Evolutionary conservation across 2,329 filamentous ascomycete genomes (phyloP).

Genomic region (Juglanconis sp.): DNA sequence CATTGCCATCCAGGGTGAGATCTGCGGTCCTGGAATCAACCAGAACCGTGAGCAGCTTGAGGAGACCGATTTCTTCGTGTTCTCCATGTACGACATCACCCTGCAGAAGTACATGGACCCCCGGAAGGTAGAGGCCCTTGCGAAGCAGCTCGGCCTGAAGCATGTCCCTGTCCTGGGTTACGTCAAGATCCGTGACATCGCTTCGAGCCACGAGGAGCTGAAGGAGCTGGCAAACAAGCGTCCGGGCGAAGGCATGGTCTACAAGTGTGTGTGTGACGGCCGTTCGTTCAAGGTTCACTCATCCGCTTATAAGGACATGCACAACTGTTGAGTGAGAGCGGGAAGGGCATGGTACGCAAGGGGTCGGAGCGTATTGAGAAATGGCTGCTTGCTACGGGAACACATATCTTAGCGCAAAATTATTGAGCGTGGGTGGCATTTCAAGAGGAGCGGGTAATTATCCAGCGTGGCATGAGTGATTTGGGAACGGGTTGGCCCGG

Average conservation of each 20-base stretch:
- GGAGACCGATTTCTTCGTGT: slow-evolving; percentile 32
- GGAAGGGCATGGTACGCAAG: too few species aligned
- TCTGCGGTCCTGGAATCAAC: slow-evolving; percentile 27
- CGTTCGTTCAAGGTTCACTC: slow-evolving; percentile 28
- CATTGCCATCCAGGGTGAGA: slow-evolving; percentile 31
- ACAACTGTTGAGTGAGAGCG: background rate
- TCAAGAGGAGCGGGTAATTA: background rate
- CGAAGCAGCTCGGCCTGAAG: slow-evolving; percentile 24
- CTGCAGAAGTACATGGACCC: slow-evolving; percentile 26
- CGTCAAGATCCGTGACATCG: slow-evolving; percentile 20
- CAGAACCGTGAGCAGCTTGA: slow-evolving; percentile 28
- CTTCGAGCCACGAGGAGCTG: slow-evolving; percentile 20
- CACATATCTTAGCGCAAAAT: too few species aligned
- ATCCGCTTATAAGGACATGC: slow-evolving; percentile 20
- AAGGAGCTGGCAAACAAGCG: slow-evolving; percentile 20
- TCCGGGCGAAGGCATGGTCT: slow-evolving; percentile 27
- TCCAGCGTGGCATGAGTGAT: background rate
- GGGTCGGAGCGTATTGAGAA: too few species aligned
- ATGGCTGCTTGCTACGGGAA: too few species aligned
- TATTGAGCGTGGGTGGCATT: too few species aligned
- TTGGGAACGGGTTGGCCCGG: background rate
- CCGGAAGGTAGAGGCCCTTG: slow-evolving; percentile 26
- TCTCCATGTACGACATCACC: slow-evolving; percentile 31
- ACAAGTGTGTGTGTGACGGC: slow-evolving; percentile 24
- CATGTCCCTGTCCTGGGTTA: slow-evolving; percentile 32